Evolutionary conservation across 108 stramenopile species (phyloP), one percentile per base, ranked within the genome.

Genomic region (Parmales sp.): DNA sequence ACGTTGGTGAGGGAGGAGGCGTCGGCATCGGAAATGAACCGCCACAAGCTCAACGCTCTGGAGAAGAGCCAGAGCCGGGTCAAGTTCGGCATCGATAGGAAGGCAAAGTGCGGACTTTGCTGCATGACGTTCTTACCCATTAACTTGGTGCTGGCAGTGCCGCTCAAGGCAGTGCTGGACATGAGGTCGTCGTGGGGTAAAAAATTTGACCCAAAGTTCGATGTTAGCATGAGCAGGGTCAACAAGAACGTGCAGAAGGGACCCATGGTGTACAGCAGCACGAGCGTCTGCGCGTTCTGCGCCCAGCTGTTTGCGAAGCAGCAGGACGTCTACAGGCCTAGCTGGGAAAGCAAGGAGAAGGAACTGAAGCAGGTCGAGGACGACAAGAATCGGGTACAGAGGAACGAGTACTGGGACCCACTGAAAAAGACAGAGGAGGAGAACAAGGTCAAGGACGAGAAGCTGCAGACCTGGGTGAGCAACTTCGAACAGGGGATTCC

Each of bases 161-260:
- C 72, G 25, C 67, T 50, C 39, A 68, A 68, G 37, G 72, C 67
- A 1, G 72, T 73, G 1, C 60, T 45, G 0, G 66, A 73, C 43
- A 73, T 68, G 28, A 34, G 72, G 54, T 46, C 37, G n/a, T 63
- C 66, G n/a, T 73, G 72, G 67, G 67, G 72, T 20, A 54, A 39
- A 8, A 72, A 66, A 29, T 72, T 72, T 41, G 71, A 72, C 51
- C 65, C 64, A 1, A 60, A 66, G 39, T 64, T 64, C 22, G 46
- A 41, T 5, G 34, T 19, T 23, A 51, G 45, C 26, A 48, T n/a
- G 19, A 65, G 46, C n/a, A 6, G 45, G 34, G 23, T 72, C 25
- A 72, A 72, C 48, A 65, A 22, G 31, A 72, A 72, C 65, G 20
- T 71, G 38, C 41, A 50, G 65, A 38, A 50, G 51, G 45, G 50